phyloP scores from a whole-genome alignment of 176 grass and related monocot species.

The Bromus sterilis region DNA sequence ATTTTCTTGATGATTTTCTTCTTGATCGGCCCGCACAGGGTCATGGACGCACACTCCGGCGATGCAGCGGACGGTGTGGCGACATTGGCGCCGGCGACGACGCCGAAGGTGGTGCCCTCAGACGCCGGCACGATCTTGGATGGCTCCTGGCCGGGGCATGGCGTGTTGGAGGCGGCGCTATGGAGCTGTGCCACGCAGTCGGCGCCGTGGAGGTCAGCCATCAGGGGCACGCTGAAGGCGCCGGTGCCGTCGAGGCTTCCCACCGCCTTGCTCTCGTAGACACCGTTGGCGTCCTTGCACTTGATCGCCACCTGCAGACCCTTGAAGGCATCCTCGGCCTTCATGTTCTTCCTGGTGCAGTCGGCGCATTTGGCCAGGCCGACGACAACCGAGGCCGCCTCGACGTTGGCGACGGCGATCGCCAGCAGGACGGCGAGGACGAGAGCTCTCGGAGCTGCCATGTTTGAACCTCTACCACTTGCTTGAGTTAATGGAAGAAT shows the following conservation, averaged over 20 bases:
- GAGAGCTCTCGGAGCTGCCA: not conserved
- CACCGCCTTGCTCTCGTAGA: not conserved
- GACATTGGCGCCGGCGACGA: not conserved
- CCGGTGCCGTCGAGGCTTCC: not conserved
- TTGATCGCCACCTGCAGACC: not conserved
- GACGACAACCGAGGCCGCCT: not conserved
- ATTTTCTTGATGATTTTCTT: not conserved
- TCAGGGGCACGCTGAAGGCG: constrained; percentile 14
- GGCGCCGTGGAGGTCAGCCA: not conserved
- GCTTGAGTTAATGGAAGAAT: not conserved
- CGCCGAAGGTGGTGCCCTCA: not conserved
- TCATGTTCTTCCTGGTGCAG: not conserved
- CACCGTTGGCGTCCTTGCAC: not conserved
- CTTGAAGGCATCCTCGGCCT: not conserved
- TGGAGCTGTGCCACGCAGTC: constrained; percentile 29
- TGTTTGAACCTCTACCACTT: not conserved
- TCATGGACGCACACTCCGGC: not conserved
- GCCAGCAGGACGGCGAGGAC: not conserved
- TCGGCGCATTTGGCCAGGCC: not conserved
- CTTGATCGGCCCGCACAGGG: not conserved
- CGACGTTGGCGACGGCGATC: not conserved
- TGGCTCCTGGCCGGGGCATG: constrained; percentile 16
- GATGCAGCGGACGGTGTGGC: not conserved
- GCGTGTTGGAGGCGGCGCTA: not conserved
- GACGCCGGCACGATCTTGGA: not conserved